A percentile compares a stretch with the other conserved stretches of the same genome.
Conservation (phyloP, 106 monocot genomes). For the Gastrodia elata region DNA sequence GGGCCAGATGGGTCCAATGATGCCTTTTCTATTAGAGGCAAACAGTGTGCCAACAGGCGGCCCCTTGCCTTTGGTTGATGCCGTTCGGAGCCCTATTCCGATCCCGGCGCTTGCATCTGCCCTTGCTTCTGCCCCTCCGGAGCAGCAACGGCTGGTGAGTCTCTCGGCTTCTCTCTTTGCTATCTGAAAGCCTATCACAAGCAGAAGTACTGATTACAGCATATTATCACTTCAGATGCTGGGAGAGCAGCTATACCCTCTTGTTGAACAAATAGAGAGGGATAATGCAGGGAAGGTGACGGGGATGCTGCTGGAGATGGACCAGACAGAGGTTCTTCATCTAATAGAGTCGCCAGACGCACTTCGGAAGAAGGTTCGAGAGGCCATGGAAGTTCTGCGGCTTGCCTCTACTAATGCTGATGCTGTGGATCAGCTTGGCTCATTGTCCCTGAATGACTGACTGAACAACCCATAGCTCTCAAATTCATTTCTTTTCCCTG, state of each 20-base stretch:
- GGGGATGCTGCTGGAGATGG: constrained; percentile 70
- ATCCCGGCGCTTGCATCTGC: constrained; percentile 30
- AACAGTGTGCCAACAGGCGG: no score
- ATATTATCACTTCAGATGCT: constrained; percentile 38
- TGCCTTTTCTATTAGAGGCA: constrained; percentile 24
- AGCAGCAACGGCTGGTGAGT: constrained; percentile 32
- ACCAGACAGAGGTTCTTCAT: constrained; percentile 57
- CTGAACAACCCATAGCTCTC: no score
- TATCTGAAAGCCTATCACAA: no score
- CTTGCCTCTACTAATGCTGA: background rate
- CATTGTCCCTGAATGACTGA: constrained; percentile 2
- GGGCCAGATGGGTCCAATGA: constrained; percentile 22
- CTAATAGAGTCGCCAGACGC: constrained; percentile 56
- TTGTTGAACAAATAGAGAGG: constrained; percentile 41
- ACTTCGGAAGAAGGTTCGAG: constrained; percentile 43
- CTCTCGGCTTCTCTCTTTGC: no score
- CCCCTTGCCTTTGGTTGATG: constrained; percentile 9
- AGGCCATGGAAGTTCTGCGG: constrained; percentile 47
- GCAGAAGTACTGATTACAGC: no score
- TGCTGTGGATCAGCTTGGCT: constrained; percentile 5
- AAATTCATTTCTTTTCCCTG: no score
- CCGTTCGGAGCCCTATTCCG: constrained; percentile 12
- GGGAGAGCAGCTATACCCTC: constrained; percentile 45
- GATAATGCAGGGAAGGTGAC: constrained; percentile 46
- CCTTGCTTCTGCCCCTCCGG: constrained; percentile 48